These are phyloP conservation scores for Sanghuangporus sanghuang DNA, from an alignment of 1,284 basidiomycete species.

Conservation along the genomic window DNA sequence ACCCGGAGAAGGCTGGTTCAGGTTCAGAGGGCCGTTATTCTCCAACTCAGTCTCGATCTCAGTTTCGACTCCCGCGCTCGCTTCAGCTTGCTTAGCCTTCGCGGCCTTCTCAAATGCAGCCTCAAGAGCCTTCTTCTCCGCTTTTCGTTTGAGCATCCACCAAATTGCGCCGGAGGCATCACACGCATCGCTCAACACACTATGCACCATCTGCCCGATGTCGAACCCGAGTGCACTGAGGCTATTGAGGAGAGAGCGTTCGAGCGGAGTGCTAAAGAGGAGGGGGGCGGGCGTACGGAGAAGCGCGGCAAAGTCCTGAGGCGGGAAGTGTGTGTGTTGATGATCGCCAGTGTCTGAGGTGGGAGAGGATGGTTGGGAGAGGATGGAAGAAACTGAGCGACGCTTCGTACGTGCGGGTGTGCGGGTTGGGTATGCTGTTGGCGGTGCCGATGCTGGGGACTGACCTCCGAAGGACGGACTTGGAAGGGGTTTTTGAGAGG, in stretches of 20 bases:
- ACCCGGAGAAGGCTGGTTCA: not conserved
- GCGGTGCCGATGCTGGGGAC: slow-evolving; percentile 32
- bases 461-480: slow-evolving; percentile 22
- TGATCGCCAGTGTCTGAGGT: slow-evolving; percentile 36
- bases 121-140: slow-evolving; percentile 57
- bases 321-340: slow-evolving; percentile 35
- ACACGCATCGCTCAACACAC: slow-evolving; percentile 87
- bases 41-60: slow-evolving; percentile 19
- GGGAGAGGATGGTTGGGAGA: slow-evolving; percentile 55
- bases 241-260: slow-evolving; percentile 75
- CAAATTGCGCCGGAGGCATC: slow-evolving; percentile 89
- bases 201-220: slow-evolving; percentile 91
- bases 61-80: slow-evolving; percentile 24
- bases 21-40: not conserved
- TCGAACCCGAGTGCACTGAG: slow-evolving; percentile 84
- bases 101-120: slow-evolving; percentile 28
- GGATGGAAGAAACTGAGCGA: slow-evolving; percentile 83
- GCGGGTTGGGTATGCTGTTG: slow-evolving; percentile 61
- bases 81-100: slow-evolving; percentile 18
- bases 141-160: slow-evolving; percentile 91
- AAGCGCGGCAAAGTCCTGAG: slow-evolving; percentile 68
- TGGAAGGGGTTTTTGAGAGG: slow-evolving; percentile 22
- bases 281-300: slow-evolving; percentile 69
- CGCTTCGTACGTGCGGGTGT: slow-evolving; percentile 94
- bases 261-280: slow-evolving; percentile 80